phyloP scores from a whole-genome alignment of 164 flowering plant species.

The Stephania japonica region DNA sequence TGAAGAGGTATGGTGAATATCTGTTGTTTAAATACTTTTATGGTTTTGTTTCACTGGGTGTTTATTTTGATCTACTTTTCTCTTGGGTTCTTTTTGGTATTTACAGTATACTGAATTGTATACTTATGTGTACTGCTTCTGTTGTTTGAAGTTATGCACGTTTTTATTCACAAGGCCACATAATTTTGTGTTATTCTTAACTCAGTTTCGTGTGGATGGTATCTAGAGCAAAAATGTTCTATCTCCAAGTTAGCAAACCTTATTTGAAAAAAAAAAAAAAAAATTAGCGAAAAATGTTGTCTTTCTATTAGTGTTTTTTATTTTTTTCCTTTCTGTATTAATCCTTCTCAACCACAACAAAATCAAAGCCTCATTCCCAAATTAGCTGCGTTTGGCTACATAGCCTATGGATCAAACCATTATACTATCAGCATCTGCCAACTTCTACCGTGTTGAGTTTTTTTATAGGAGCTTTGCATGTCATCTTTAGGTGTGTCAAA shows the following conservation, averaged over 20 bases:
- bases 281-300: background rate
- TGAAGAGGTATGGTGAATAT: conserved; percentile 50
- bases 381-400: no score
- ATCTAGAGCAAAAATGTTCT: background rate
- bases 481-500: no score
- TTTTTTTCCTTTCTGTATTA: no score
- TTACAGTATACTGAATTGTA: background rate
- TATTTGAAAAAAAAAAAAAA: no score
- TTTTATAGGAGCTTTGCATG: no score
- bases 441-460: no score
- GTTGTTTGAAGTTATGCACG: background rate
- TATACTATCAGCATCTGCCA: no score
- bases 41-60: background rate
- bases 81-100: background rate
- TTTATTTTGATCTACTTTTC: background rate
- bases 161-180: background rate
- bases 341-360: no score
- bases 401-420: no score
- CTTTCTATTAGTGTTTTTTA: background rate
- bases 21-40: background rate
- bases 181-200: background rate
- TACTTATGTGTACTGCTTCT: background rate
- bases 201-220: background rate
- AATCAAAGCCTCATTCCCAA: no score
- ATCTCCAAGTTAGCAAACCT: background rate